Conservation (phyloP, 441 rosid species). For the Syzygium malaccense region DNA sequence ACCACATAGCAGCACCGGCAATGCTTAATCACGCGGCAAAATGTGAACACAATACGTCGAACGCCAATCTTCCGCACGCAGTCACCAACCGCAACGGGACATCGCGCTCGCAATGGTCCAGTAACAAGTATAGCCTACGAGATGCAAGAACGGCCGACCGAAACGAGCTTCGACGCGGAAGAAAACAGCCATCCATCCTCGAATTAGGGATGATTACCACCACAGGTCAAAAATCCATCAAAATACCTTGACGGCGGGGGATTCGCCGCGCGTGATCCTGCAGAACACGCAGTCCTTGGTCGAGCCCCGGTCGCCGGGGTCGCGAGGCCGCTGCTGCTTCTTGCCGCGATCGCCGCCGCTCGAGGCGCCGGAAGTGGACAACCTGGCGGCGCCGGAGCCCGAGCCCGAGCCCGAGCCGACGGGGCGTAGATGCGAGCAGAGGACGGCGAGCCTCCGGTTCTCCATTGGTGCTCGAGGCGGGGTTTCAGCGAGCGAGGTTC, state of each 20-base stretch:
- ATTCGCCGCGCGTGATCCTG: slow-evolving; percentile 63
- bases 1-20: not conserved
- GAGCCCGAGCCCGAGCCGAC: not conserved
- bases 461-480: slow-evolving; percentile 26
- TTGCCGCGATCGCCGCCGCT: not conserved
- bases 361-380: slow-evolving; percentile 14
- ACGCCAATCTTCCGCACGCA: not conserved
- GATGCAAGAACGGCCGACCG: not conserved
- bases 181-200: not conserved
- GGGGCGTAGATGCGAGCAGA: slow-evolving; percentile 56
- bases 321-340: not conserved
- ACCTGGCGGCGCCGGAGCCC: not conserved
- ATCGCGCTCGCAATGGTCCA: not conserved
- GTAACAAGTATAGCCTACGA: not conserved
- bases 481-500: not conserved
- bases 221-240: not conserved
- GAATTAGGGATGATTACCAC: not conserved
- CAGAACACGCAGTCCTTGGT: slow-evolving; percentile 71
- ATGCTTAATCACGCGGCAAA: not conserved
- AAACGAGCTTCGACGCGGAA: not conserved
- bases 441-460: slow-evolving; percentile 56
- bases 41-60: rapidly evolving
- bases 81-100: not conserved
- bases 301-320: not conserved
- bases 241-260: slow-evolving; percentile 60